Evolutionary conservation across 805 yeast genomes (phyloP), one percentile per base, ranked within the genome.

Genomic region (Barnettozyma populi): DNA sequence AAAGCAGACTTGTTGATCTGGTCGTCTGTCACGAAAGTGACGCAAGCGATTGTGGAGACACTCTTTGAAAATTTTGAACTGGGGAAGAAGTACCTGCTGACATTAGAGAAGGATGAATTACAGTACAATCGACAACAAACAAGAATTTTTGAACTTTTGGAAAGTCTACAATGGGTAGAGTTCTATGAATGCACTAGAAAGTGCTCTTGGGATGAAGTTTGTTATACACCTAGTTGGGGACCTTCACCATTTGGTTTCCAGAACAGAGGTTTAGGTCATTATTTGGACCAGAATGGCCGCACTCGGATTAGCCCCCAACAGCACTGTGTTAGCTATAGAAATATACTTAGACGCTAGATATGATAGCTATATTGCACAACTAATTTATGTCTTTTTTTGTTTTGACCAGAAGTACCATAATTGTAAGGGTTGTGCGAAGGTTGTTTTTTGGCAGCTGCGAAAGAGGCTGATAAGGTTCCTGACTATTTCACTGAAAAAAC

Each of bases 161-260:
- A 23, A 5, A 18, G 13, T 3, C 36, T 47, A 7, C 34, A 38
- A 25, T 47, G 50, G 46, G 31, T 31, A 4, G 46, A 23, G 20
- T 47, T 41, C 21, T 38, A 39, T 13, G 42, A 27, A 6, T 47
- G 50, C 27, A 13, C 43, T 9, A 43, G 18, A 2, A 60, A 55
- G 4, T 79, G 85, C 59, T 64, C 54, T 0, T 60, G 64, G 62
- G 72, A 76, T 53, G 80, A 76, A 52, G 56, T 77, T 3, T 80
- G 85, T 52, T 78, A 69, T 47, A 71, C 78, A 14, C 84, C 84
- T 2, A 73, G 82, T 0, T 79, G 84, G 84, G 85, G 74, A 0
- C 84, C 84, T 3, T 64, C 74, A 0, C 82, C 82, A 4, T 39
- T 77, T 1, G 71, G 76, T 73, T 67, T 50, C 19, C 53, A 52